Evolutionary conservation across 2,329 filamentous ascomycete genomes (phyloP), one percentile per base, ranked within the genome.

Genomic region (Myriosclerotinia curreyana): DNA sequence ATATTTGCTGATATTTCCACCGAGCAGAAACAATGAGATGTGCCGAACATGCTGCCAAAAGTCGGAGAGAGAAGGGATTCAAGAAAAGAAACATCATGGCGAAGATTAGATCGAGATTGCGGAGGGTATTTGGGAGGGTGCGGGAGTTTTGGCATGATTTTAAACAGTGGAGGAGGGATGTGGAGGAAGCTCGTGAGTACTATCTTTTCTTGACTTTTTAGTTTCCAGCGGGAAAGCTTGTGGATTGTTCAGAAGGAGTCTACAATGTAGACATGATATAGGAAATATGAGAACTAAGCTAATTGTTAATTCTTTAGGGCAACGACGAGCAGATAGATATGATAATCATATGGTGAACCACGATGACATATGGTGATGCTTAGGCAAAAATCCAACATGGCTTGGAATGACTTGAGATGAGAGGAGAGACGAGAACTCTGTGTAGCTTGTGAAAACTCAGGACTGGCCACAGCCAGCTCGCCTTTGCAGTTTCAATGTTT

Each of bases 321-420:
- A 34, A 22, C 40, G 38, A 31, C 20, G 60, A 5, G 60, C 50
- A 3, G 60, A 56, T 53, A 62, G 17, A 56, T 62, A 62, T n/a
- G 38, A 62, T 25, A 38, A 51, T 20, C 20, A 62, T 55, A 46
- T 62, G 60, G 60, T 62, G 0, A 25, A 62, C 7, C 20, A 28
- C 3, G 60, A 62, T 20, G 40, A 54, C 25, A 20, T 62, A 48
- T 62, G 60, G 51, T 56, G 15, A 62, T 55, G 0, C 12, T 8
- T 12, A 7, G 5, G 15, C n/a, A 5, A 22, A 15, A 5, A 34
- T 22, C 12, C 22, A 15, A 9, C 42, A 22, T 14, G 15, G 42
- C n/a, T 12, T 6, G 5, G 1, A 58, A 25, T 17, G 20, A 31
- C 28, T 46, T 7, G 20, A 12, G 0, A 20, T 25, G 12, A 48